Evolutionary conservation across 2,329 filamentous ascomycete genomes (phyloP).

Genomic region (Beauveria sp.): DNA sequence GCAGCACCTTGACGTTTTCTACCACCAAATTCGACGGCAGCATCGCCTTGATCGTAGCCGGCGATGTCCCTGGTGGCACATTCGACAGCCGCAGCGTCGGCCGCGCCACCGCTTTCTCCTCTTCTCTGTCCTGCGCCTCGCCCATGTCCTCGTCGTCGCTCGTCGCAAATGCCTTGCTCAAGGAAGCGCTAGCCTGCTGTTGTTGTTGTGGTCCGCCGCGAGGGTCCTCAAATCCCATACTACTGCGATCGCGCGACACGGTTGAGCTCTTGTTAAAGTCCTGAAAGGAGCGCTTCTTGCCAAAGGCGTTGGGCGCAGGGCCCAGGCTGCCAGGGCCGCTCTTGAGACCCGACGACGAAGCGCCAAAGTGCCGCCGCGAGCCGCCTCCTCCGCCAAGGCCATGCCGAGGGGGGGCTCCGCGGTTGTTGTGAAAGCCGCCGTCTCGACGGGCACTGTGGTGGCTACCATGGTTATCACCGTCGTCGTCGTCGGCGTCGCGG

Average conservation of each 20-base stretch:
- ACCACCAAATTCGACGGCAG: slow-evolving; percentile 54
- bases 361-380: slow-evolving; percentile 58
- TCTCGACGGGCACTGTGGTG: neutral
- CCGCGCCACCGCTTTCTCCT: slow-evolving; percentile 53
- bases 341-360: slow-evolving; percentile 36
- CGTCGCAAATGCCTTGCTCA: slow-evolving; percentile 66
- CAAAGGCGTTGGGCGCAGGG: slow-evolving; percentile 39
- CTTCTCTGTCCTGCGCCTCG: slow-evolving; percentile 34
- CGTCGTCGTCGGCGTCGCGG: slow-evolving; percentile 45
- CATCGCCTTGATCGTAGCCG: slow-evolving; percentile 50
- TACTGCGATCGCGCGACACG: slow-evolving; percentile 25
- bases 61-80: slow-evolving; percentile 53
- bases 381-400: slow-evolving; percentile 23
- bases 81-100: slow-evolving; percentile 56
- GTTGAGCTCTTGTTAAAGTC: slow-evolving; percentile 23
- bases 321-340: slow-evolving; percentile 58
- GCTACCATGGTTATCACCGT: slow-evolving; percentile 17
- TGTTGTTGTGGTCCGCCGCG: slow-evolving; percentile 26
- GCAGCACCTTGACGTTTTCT: slow-evolving; percentile 65
- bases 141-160: slow-evolving; percentile 50
- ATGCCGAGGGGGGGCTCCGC: slow-evolving; percentile 17
- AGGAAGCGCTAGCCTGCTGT: slow-evolving; percentile 17
- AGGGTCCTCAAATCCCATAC: slow-evolving; percentile 30
- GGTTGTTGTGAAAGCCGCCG: neutral
- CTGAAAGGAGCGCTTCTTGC: slow-evolving; percentile 46